Evolutionary conservation across 2,329 filamentous ascomycete genomes (phyloP), one percentile per base, ranked within the genome.

Genomic region (Diaporthe sp.): DNA sequence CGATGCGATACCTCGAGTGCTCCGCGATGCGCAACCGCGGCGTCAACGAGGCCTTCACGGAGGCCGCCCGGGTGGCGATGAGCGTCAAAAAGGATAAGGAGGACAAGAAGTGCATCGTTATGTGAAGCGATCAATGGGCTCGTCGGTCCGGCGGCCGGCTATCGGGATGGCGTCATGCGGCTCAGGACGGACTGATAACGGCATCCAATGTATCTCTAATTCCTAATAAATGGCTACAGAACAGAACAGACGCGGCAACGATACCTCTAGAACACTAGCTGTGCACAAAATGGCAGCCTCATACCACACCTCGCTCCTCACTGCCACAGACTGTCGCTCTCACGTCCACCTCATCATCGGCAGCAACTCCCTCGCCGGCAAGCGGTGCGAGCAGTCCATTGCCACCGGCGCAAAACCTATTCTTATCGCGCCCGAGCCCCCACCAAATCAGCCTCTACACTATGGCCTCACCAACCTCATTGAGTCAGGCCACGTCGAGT

Each of bases 41-140:
- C 77, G 97, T 99, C 82, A 98, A 98, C 85, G 97, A 99, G 86
- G 97, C 97, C 58, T 99, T 99, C 82, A 98, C 97, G 55, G 97
- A 99, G 87, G 97, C 97, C 55, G 96, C 97, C 34, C 94, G 97
- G 81, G 97, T 99, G 49, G 97, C 97, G 19, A 88, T 99, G 74
- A 92, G 91, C 79, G 91, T 93, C 75, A 92, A 90, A 85, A 90
- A 91, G 80, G 91, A 91, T 76, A 89, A 90, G 79, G 91, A 92
- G 77, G 90, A 91, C 75, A 87, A 86, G 77, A 91, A 90, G 81
- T 93, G 91, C 82, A 81, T 82, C 76, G 83, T 93, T 77, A 92
- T 93, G 91, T 93, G 84, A 80, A 71, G 57, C 62, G 57, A 53
- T 37, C 62, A 51, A 37, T 49, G 74, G 76, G 34, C 68, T 70